phyloP scores from a whole-genome alignment of 108 stramenopile genomes.

The Nannochloropsis granulata region DNA sequence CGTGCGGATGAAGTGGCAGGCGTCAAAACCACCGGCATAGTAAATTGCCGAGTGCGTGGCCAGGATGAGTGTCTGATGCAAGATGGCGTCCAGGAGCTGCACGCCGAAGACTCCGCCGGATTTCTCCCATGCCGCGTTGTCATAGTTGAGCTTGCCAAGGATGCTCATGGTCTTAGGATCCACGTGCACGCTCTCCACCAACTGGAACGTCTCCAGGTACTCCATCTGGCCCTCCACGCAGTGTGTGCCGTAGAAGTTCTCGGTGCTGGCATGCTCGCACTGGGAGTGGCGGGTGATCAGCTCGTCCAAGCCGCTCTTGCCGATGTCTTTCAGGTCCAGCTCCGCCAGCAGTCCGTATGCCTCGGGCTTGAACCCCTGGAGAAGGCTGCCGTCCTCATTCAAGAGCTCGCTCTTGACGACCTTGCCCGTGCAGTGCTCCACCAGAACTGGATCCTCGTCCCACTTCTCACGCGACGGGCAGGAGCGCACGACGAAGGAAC shows the following conservation, averaged over 20 bases:
- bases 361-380: neutral
- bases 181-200: neutral
- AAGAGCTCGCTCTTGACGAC: neutral
- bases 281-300: neutral
- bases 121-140: neutral
- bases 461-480: neutral
- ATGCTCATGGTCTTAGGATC: neutral
- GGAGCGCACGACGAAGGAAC: neutral
- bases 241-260: neutral
- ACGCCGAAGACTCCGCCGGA: neutral
- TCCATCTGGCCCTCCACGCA: neutral
- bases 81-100: neutral
- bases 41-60: neutral
- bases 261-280: neutral
- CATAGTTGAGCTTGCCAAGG: neutral
- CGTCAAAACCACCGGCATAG: neutral
- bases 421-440: neutral
- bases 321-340: neutral
- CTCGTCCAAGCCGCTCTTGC: neutral
- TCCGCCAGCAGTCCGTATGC: neutral
- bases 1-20: neutral
- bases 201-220: neutral
- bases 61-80: neutral
- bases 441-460: neutral
- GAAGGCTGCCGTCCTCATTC: neutral